Evolutionary conservation across 768 basidiomycete species (phyloP).

Genomic region (Holtermannia corniformis): DNA sequence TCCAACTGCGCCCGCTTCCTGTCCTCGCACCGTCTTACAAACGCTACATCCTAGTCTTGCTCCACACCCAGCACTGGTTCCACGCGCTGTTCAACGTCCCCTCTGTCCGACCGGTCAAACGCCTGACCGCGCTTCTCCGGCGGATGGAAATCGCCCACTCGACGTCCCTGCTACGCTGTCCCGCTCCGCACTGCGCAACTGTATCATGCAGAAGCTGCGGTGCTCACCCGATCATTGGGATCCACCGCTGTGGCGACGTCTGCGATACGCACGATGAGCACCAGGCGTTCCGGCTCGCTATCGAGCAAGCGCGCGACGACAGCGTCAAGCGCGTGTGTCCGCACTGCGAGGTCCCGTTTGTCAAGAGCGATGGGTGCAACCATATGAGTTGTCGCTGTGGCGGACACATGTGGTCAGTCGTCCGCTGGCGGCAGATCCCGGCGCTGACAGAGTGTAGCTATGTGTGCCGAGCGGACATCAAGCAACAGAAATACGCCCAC

Average conservation of each 20-base stretch:
- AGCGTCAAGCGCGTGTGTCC: slow-evolving; percentile 17
- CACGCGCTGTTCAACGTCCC: too few species aligned
- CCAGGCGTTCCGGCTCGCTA: slow-evolving; percentile 2
- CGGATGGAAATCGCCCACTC: slow-evolving; percentile 1
- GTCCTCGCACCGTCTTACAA: not conserved
- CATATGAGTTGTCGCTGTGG: slow-evolving; percentile 16
- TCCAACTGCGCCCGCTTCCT: not conserved
- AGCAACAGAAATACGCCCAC: slow-evolving; percentile 6
- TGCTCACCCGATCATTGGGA: not conserved
- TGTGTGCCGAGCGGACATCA: slow-evolving; percentile 10
- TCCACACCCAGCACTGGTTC: too few species aligned
- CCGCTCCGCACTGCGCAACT: not conserved
- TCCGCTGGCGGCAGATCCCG: not conserved
- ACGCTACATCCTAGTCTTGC: not conserved
- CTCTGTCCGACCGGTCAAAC: too few species aligned
- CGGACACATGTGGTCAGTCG: slow-evolving; percentile 14
- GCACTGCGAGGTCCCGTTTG: slow-evolving; percentile 10
- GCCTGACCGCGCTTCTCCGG: slow-evolving; percentile 1
- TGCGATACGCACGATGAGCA: not conserved
- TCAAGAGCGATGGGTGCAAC: slow-evolving; percentile 19
- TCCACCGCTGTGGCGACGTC: not conserved
- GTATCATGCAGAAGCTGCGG: not conserved
- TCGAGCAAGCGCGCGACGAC: slow-evolving; percentile 9
- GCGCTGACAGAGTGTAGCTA: not conserved
- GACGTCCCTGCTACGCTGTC: slow-evolving; percentile 7